Conservation (phyloP, 169 alveolate species). For the Cryptosporidium parvum region DNA sequence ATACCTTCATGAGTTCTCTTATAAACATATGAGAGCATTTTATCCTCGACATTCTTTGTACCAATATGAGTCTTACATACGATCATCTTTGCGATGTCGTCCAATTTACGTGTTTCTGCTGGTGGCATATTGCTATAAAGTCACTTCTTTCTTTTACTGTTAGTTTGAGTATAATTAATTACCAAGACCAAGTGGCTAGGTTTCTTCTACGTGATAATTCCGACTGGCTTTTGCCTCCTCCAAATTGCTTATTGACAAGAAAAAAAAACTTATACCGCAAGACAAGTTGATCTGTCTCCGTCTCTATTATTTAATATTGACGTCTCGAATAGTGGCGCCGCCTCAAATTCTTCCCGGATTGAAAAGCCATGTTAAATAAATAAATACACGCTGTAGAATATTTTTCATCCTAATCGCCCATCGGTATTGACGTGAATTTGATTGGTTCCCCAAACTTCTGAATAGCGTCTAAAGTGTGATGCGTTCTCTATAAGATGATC, state of each 20-base stretch:
- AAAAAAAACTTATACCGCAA: conserved; percentile 28
- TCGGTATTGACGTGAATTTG: not conserved
- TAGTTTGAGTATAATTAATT: not conserved
- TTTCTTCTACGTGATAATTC: not conserved
- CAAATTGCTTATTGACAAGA: not conserved
- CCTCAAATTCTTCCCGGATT: conserved; percentile 25
- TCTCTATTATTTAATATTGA: conserved; percentile 43
- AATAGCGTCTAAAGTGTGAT: not conserved
- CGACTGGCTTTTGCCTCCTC: conserved; percentile 42
- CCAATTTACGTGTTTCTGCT: conserved; percentile 75
- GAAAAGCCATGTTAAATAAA: not conserved
- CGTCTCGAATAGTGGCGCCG: conserved; percentile 61
- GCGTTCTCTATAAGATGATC: too few species aligned
- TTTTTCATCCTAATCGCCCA: not conserved
- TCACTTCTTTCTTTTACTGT: conserved; percentile 16
- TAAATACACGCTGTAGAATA: not conserved
- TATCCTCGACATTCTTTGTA: conserved; percentile 95
- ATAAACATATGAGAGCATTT: conserved; percentile 97
- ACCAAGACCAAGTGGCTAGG: conserved; percentile 22
- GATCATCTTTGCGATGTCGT: conserved; percentile 76
- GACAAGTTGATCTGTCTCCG: conserved; percentile 72
- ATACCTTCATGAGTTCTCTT: conserved; percentile 97
- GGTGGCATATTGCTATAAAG: conserved; percentile 61
- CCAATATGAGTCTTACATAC: conserved; percentile 94
- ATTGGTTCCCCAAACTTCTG: too few species aligned